Evolutionary conservation across 2,329 filamentous ascomycete genomes (phyloP).

Genomic region (Cercospora berteroae): DNA sequence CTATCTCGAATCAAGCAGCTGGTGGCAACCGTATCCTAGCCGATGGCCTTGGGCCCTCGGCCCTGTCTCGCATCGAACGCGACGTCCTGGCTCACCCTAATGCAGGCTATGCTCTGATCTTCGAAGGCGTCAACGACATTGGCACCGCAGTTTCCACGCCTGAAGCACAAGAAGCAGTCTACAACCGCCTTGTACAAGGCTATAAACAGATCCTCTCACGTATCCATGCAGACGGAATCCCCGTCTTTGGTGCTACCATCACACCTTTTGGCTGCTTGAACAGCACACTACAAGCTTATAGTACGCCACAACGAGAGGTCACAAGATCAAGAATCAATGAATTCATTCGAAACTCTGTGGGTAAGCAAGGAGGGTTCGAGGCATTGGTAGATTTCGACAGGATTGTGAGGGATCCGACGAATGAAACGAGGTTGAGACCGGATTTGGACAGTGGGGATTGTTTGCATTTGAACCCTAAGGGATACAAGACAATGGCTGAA

Average conservation of each 20-base stretch:
- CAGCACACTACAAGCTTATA: constrained; percentile 53
- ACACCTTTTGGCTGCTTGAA: constrained; percentile 58
- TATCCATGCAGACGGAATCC: constrained; percentile 55
- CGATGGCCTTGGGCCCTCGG: constrained; percentile 62
- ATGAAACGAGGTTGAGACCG: constrained; percentile 50
- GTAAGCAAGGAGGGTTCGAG: constrained; percentile 52
- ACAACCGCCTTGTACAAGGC: constrained; percentile 54
- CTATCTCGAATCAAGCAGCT: constrained; percentile 64
- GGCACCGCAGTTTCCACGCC: constrained; percentile 50
- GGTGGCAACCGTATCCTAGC: constrained; percentile 65
- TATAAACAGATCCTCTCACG: constrained; percentile 59
- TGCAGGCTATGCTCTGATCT: constrained; percentile 62
- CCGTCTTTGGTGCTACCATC: constrained; percentile 63
- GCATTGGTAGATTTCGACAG: constrained; percentile 62
- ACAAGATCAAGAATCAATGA: constrained; percentile 59
- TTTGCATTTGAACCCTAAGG: constrained; percentile 60
- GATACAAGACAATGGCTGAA: constrained; percentile 60
- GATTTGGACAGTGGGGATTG: constrained; percentile 63
- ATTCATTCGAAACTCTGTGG: constrained; percentile 55
- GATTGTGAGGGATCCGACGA: constrained; percentile 53
- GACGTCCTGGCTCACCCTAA: constrained; percentile 60
- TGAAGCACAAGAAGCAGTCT: constrained; percentile 49
- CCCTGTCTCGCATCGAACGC: constrained; percentile 60
- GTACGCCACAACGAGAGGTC: constrained; percentile 53
- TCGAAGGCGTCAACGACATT: constrained; percentile 70